phyloP scores from a whole-genome alignment of 2,329 filamentous ascomycete genomes.

The Colletotrichum acutatum region DNA sequence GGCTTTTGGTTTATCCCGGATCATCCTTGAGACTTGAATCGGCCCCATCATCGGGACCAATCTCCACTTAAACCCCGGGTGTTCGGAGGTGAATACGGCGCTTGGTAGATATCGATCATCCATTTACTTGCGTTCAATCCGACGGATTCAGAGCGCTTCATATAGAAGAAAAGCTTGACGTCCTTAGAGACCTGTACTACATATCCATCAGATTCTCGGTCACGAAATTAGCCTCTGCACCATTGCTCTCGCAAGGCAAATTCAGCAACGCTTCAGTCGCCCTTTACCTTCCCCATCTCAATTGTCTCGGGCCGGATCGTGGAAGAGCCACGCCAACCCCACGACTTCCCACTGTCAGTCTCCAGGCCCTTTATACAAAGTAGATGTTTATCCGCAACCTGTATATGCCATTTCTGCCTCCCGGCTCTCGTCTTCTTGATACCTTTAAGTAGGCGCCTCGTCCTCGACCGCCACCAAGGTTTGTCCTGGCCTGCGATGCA shows the following conservation, averaged over 20 bases:
- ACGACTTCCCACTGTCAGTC: not conserved
- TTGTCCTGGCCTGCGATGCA: constrained; percentile 16
- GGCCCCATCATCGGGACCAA: not conserved
- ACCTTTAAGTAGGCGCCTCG: constrained; percentile 23
- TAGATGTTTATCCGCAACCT: constrained; percentile 22
- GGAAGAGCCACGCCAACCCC: constrained; percentile 1
- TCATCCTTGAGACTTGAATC: not conserved
- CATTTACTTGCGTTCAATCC: not conserved
- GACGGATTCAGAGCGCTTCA: not conserved
- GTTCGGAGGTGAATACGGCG: not conserved
- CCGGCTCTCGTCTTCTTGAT: constrained; percentile 23
- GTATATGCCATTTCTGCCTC: constrained; percentile 25
- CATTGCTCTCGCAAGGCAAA: not conserved
- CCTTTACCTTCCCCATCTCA: constrained; percentile 14
- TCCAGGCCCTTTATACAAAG: not conserved
- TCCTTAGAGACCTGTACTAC: too few species aligned
- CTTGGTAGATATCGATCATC: not conserved
- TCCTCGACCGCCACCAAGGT: constrained; percentile 22
- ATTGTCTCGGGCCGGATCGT: not conserved
- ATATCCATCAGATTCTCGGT: not conserved
- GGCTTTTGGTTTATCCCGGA: not conserved
- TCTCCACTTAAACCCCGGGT: not conserved
- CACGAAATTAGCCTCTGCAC: too few species aligned
- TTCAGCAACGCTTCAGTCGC: not conserved
- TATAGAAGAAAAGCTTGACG: too few species aligned